Evolutionary conservation across 1,284 basidiomycete genomes (phyloP).

Genomic region (Austropuccinia psidii): DNA sequence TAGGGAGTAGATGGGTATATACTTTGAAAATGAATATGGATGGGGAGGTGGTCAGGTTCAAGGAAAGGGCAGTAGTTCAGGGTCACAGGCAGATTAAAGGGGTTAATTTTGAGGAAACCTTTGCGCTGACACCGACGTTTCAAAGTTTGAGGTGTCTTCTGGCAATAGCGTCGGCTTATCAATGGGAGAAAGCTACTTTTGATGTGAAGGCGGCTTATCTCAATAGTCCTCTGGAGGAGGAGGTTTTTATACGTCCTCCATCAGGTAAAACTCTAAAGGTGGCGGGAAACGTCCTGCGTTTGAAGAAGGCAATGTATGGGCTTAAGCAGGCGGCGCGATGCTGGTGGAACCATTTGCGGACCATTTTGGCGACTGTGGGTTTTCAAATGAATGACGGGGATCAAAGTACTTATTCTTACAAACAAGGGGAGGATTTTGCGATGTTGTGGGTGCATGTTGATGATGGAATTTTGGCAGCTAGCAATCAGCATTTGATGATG

Average conservation of each 20-base stretch:
- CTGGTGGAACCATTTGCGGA: constrained; percentile 2
- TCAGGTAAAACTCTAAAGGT: neutral
- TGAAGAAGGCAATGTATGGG: constrained; percentile 3
- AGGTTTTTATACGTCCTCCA: neutral
- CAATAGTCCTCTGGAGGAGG: neutral
- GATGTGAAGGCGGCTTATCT: constrained; percentile 4
- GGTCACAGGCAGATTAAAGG: neutral
- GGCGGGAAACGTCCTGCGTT: neutral
- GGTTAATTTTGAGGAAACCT: neutral
- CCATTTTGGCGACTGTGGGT: neutral
- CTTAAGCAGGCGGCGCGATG: neutral
- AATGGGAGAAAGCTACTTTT: neutral
- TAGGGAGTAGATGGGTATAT: neutral
- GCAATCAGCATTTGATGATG: neutral
- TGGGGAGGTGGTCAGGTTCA: neutral
- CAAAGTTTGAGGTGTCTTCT: neutral
- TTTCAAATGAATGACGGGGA: neutral
- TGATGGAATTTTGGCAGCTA: neutral
- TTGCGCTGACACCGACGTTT: constrained; percentile 7
- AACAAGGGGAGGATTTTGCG: neutral
- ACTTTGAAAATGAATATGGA: neutral
- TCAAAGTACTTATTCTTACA: neutral
- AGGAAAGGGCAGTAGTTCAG: neutral
- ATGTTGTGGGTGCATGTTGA: constrained; percentile 10
- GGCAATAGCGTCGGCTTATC: neutral